Evolutionary conservation across 495 filamentous ascomycete species (phyloP).

Genomic region (Neurospora tetraspora): DNA sequence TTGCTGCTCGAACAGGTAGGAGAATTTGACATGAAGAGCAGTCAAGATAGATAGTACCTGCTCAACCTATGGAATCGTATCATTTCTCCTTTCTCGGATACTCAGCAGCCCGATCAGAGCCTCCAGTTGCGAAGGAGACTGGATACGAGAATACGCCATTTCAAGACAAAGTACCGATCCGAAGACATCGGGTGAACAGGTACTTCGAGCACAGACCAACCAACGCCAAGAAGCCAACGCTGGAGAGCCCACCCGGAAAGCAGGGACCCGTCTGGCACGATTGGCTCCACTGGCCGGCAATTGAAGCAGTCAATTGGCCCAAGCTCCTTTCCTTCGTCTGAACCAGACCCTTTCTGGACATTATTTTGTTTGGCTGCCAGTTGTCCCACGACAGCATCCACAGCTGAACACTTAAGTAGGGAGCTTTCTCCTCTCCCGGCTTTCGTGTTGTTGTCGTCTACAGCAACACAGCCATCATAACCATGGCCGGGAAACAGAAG

Average conservation of each 20-base stretch:
- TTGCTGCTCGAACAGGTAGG: neutral
- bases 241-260: neutral
- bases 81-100: neutral
- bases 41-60: neutral
- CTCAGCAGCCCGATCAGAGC: neutral
- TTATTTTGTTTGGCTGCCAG: neutral
- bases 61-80: neutral
- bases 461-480: slow-evolving; percentile 1
- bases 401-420: neutral
- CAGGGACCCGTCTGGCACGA: neutral
- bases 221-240: neutral
- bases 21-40: neutral
- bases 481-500: slow-evolving; percentile 18
- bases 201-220: neutral
- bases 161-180: neutral
- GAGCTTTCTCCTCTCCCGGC: neutral
- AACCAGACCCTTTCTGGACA: too few species aligned
- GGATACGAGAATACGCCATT: neutral
- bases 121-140: neutral
- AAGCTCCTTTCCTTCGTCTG: neutral
- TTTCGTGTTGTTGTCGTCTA: neutral
- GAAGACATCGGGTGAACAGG: neutral
- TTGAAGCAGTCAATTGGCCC: neutral
- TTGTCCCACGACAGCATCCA: neutral
- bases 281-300: neutral